A percentile compares a stretch with the other conserved stretches of the same genome.
phyloP scores from a whole-genome alignment of 75 land plant genomes.

The Cunninghamia lanceolata region DNA sequence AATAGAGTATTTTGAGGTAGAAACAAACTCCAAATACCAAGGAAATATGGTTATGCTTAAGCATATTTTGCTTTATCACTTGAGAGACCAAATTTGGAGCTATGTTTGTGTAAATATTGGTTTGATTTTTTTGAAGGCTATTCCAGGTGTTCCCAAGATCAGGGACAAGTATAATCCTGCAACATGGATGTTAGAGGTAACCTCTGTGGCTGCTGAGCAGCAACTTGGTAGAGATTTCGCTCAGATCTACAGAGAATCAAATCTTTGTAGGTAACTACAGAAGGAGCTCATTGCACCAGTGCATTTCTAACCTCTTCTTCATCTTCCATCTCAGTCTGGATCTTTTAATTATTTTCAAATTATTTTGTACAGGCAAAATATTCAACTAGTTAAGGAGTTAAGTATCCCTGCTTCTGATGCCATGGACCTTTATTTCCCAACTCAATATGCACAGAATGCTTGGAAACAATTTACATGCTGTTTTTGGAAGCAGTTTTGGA shows the following conservation, averaged over 20 bases:
- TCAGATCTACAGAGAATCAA: slow-evolving; percentile 9
- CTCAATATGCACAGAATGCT: slow-evolving; percentile 19
- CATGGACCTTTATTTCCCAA: slow-evolving; percentile 30
- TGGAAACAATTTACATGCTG: slow-evolving; percentile 21
- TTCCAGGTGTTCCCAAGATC: slow-evolving; percentile 25
- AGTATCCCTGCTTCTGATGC: slow-evolving; percentile 22
- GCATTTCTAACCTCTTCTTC: neutral
- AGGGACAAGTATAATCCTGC: slow-evolving; percentile 28
- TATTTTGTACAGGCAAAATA: slow-evolving; percentile 15
- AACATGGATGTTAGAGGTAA: slow-evolving; percentile 43
- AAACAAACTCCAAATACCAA: neutral
- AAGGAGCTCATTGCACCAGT: neutral
- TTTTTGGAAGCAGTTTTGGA: slow-evolving; percentile 30
- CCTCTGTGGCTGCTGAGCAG: slow-evolving; percentile 14
- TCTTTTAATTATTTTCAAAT: neutral
- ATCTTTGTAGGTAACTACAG: slow-evolving; percentile 18
- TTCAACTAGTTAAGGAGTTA: slow-evolving; percentile 19
- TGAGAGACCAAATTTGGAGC: neutral
- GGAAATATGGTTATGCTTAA: neutral
- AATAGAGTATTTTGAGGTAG: slow-evolving; percentile 65
- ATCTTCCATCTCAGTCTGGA: neutral
- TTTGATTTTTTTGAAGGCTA: slow-evolving; percentile 3
- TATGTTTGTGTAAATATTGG: neutral
- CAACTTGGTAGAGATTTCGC: slow-evolving; percentile 21
- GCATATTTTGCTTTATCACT: neutral